Conservation (phyloP, 83 land plant genomes). For the Picea abies region DNA sequence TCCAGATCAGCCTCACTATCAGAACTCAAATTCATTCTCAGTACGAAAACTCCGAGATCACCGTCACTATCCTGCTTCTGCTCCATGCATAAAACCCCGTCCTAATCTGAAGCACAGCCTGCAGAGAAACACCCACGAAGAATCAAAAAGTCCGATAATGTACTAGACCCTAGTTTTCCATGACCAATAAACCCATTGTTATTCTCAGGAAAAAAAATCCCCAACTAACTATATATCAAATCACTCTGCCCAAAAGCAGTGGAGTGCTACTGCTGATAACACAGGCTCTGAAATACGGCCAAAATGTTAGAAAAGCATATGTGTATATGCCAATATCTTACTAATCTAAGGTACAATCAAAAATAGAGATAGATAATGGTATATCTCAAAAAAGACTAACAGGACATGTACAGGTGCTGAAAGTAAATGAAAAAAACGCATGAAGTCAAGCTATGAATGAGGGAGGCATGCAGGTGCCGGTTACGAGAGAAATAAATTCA, state of each 20-base stretch:
- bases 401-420: too few relatives aligned
- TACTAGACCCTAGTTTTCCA: background rate
- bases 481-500: too few relatives aligned
- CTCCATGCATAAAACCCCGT: conserved; percentile 4
- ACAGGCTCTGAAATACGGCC: background rate
- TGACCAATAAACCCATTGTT: background rate
- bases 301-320: background rate
- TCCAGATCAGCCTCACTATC: conserved; percentile 11
- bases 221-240: background rate
- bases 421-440: too few relatives aligned
- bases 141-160: background rate
- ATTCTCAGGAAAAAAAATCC: background rate
- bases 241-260: background rate
- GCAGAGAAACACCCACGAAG: background rate
- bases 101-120: background rate
- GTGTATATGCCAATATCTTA: background rate
- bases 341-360: background rate
- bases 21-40: conserved; percentile 12
- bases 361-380: background rate
- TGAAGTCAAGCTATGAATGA: too few relatives aligned
- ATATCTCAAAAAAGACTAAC: background rate
- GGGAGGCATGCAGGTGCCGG: too few relatives aligned
- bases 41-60: background rate
- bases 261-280: background rate
- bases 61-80: background rate